Percentiles rank a stretch among this genome's conserved stretches.
Conservation (phyloP, 2,329 filamentous ascomycete genomes). For the Fusarium euwallaceae region DNA sequence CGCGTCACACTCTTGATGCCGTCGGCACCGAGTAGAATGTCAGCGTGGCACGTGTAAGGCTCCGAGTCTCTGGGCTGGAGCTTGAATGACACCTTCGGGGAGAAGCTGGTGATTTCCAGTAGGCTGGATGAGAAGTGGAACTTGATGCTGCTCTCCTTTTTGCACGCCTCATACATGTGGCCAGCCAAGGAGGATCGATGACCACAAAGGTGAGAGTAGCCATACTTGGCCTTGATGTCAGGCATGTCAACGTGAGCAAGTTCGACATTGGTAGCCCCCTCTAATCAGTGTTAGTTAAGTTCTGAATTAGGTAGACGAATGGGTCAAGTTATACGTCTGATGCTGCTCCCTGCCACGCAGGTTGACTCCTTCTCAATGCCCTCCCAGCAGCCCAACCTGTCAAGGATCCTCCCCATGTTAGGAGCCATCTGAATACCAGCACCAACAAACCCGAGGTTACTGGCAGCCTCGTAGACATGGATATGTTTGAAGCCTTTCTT, state of each 20-base stretch:
- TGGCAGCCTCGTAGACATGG: slow-evolving; percentile 45
- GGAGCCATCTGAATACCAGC: slow-evolving; percentile 88
- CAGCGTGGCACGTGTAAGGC: slow-evolving; percentile 50
- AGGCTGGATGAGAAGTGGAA: slow-evolving; percentile 70
- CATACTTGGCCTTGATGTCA: slow-evolving; percentile 76
- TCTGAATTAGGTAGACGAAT: background rate
- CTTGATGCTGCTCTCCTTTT: slow-evolving; percentile 70
- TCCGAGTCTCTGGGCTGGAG: slow-evolving; percentile 38
- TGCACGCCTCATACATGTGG: slow-evolving; percentile 77
- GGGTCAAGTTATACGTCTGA: slow-evolving; percentile 40
- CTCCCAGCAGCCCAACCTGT: slow-evolving; percentile 79
- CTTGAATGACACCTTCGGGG: slow-evolving; percentile 39
- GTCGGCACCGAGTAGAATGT: slow-evolving; percentile 66
- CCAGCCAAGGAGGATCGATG: slow-evolving; percentile 80
- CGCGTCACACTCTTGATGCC: slow-evolving; percentile 66
- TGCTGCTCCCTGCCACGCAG: slow-evolving; percentile 47
- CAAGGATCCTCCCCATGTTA: slow-evolving; percentile 83
- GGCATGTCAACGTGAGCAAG: slow-evolving; percentile 78
- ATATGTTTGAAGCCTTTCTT: slow-evolving; percentile 46
- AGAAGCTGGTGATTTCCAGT: slow-evolving; percentile 40
- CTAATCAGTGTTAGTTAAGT: slow-evolving; percentile 47
- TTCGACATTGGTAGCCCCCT: slow-evolving; percentile 79
- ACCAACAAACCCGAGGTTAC: slow-evolving; percentile 65
- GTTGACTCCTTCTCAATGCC: slow-evolving; percentile 61
- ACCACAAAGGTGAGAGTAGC: slow-evolving; percentile 83